These are phyloP conservation scores for Lophiostoma macrostomum DNA, from an alignment of 495 filamentous ascomycete genomes.

Conservation along the genomic window DNA sequence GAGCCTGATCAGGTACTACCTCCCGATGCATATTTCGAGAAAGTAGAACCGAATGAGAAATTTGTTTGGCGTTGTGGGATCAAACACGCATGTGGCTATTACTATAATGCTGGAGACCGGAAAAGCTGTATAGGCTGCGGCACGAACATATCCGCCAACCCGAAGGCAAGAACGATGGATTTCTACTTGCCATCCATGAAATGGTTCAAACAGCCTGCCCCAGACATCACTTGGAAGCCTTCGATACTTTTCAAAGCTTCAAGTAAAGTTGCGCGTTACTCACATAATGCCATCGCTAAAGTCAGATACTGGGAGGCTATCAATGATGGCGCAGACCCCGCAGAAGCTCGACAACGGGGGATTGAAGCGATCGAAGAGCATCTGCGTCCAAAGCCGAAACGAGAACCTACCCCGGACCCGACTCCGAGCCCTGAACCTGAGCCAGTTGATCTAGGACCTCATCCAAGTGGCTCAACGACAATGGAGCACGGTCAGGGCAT, in stretches of 20 bases:
- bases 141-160: slow-evolving; percentile 4
- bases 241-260: background rate
- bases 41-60: background rate
- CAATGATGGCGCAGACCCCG: background rate
- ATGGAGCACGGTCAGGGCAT: slow-evolving; percentile 24
- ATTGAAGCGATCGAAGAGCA: slow-evolving; percentile 3
- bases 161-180: slow-evolving; percentile 3
- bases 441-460: slow-evolving; percentile 12
- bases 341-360: background rate
- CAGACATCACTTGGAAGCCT: slow-evolving; percentile 16
- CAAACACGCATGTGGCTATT: slow-evolving; percentile 9
- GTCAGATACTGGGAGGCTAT: slow-evolving; percentile 5
- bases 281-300: slow-evolving; percentile 17
- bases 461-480: slow-evolving; percentile 15
- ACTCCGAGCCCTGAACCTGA: slow-evolving; percentile 2
- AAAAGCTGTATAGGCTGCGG: slow-evolving; percentile 9
- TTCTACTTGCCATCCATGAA: slow-evolving; percentile 17
- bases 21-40: slow-evolving; percentile 5
- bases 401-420: slow-evolving; percentile 2
- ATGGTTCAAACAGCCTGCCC: slow-evolving; percentile 1
- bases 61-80: slow-evolving; percentile 21
- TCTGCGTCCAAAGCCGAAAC: slow-evolving; percentile 7
- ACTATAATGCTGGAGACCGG: slow-evolving; percentile 23
- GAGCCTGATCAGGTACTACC: slow-evolving; percentile 11
- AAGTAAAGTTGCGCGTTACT: background rate